Evolutionary conservation across 768 basidiomycete genomes (phyloP).

Genomic region (Termitomyces sp.): DNA sequence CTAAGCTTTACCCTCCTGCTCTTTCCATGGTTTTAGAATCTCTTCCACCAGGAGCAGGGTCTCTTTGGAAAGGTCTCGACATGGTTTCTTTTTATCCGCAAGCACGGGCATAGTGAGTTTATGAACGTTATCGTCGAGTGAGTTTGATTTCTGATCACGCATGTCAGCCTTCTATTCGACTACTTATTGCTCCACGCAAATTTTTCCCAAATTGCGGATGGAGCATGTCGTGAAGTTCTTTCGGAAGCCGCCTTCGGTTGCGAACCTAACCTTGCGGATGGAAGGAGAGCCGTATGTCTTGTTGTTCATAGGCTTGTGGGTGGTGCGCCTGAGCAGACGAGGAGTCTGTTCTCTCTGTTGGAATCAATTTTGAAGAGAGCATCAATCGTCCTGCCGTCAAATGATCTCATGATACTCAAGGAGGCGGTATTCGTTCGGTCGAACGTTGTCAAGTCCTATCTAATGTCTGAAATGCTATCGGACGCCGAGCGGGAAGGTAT

Average conservation of each 20-base stretch:
- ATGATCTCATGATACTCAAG: slow-evolving; percentile 32
- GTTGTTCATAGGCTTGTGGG: slow-evolving; percentile 28
- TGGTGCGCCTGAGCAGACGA: slow-evolving; percentile 17
- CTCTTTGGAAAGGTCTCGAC: slow-evolving; percentile 36
- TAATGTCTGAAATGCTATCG: slow-evolving; percentile 22
- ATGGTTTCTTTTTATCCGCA: slow-evolving; percentile 18
- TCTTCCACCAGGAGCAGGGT: slow-evolving; percentile 34
- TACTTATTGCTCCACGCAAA: slow-evolving; percentile 35
- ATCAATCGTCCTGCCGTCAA: slow-evolving; percentile 17
- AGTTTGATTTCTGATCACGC: background rate
- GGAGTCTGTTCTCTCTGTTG: slow-evolving; percentile 31
- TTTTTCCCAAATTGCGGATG: slow-evolving; percentile 19
- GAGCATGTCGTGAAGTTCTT: slow-evolving; percentile 26
- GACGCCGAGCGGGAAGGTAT: slow-evolving; percentile 29
- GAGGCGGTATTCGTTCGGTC: slow-evolving; percentile 29
- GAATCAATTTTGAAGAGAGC: slow-evolving; percentile 28
- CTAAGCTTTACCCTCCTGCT: slow-evolving; percentile 34
- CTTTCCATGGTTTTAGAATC: slow-evolving; percentile 36
- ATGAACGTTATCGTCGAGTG: background rate
- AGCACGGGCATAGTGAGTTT: slow-evolving; percentile 12
- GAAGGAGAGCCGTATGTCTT: slow-evolving; percentile 32
- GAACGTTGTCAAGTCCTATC: slow-evolving; percentile 26
- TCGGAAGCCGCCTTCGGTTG: slow-evolving; percentile 23
- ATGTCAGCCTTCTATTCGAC: slow-evolving; percentile 28
- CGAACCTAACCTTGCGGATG: slow-evolving; percentile 17